Evolutionary conservation across 2,329 filamentous ascomycete species (phyloP), one percentile per base, ranked within the genome.

Genomic region (Arthrobotrys entomopaga): DNA sequence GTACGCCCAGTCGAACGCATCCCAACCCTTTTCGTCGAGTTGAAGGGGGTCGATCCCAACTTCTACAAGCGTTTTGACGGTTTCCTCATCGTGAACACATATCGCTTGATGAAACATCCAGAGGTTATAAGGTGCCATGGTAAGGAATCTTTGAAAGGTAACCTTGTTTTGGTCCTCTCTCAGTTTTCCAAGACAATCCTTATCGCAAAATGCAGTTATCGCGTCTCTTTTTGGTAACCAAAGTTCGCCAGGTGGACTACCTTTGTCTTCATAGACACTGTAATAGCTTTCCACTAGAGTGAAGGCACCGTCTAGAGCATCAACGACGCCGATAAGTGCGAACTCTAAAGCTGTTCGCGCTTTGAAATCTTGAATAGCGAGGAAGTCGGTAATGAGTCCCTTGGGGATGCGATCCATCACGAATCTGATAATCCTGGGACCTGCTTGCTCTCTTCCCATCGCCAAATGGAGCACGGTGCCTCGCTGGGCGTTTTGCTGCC

Each of bases 1-100:
- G 40, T 59, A 65, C 1, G 53, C 60, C 59, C 67, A 72, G 24
- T 72, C 67, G n/a, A 65, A 72, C 8, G 34, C 49, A 65, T 72
- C 59, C 67, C 67, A 72, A 3, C 59, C 54, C 49, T 54, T 20
- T 7, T 48, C 10, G 15, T 72, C 60, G 16, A 49, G 0, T 8
- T 46, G 20, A 1, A 65, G 26, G 19, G 34, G 29, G 42, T 65
- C 22, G 43, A 42, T 24, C 15, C 22, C 34, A n/a, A 19, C 11
- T 3, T 13, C 19, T 3, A 48, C 3, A 22, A 65, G 16, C 1
- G 59, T 43, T 22, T 46, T n/a, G 4, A 71, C 20, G 3, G 58
- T 6, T 2, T 29, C 26, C 19, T 13, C 1, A 1, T 53, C 16
- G 6, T 22, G 6, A 7, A 10, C 20, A 8, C 19, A 7, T 46